A percentile compares a stretch with the other conserved stretches of the same genome.
These are phyloP conservation scores for Yamadazyma oceani DNA, from an alignment of 1,139 yeast species.

Conservation along the genomic window DNA sequence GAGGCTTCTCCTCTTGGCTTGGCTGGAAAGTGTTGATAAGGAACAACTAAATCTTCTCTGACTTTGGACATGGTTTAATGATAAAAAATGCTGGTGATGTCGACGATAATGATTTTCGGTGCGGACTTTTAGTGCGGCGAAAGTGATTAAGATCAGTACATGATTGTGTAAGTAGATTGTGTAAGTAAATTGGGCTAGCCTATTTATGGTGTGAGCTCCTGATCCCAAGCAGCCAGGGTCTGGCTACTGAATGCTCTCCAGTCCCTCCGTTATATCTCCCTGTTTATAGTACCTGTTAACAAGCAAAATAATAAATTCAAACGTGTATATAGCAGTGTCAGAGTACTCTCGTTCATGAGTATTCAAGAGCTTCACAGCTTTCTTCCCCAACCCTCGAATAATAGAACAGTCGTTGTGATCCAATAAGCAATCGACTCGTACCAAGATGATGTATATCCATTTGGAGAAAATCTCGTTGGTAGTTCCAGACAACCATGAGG, in stretches of 20 bases:
- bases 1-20: conserved; percentile 49
- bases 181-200: no score
- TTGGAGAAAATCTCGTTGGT: conserved; percentile 29
- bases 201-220: no score
- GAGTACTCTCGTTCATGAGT: conserved; percentile 10
- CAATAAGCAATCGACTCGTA: conserved; percentile 35
- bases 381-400: conserved; percentile 40
- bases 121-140: background rate
- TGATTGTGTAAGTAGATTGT: no score
- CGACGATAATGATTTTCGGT: conserved; percentile 3
- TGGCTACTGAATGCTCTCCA: no score
- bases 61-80: conserved; percentile 25
- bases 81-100: no score
- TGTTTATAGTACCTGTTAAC: conserved; percentile 41
- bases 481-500: conserved; percentile 40
- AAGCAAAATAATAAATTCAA: conserved; percentile 32
- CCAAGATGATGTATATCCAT: conserved; percentile 40
- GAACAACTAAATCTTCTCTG: conserved; percentile 41
- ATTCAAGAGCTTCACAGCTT: conserved; percentile 32
- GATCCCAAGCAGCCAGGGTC: no score
- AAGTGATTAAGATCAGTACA: background rate
- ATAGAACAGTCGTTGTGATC: conserved; percentile 37
- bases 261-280: no score
- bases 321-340: conserved; percentile 23
- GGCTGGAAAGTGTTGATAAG: conserved; percentile 51